A percentile compares a stretch with the other conserved stretches of the same genome.
phyloP scores from a whole-genome alignment of 352 stramenopile species.

The Globisporangium sylvaticum region DNA sequence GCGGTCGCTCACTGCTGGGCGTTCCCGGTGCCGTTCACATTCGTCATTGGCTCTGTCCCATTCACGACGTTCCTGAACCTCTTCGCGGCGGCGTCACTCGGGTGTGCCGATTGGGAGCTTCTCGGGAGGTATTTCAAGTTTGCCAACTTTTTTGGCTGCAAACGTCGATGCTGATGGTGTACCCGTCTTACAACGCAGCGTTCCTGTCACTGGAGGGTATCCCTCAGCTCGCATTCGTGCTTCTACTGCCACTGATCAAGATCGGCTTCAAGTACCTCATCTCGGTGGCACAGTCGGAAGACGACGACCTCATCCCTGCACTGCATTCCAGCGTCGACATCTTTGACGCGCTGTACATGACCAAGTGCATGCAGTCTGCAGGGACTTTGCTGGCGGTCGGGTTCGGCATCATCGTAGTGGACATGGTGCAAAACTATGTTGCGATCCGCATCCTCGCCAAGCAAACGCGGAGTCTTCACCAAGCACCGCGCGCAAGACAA shows the following conservation, averaged over 20 bases:
- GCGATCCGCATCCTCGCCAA: neutral
- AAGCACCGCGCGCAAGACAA: neutral
- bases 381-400: neutral
- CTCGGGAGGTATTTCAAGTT: neutral
- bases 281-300: neutral
- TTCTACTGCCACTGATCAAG: conserved; percentile 2
- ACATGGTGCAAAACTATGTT: neutral
- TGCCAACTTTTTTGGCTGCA: neutral
- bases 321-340: neutral
- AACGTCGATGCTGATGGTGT: neutral
- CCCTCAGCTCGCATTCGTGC: conserved; percentile 3
- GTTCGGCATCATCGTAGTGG: neutral
- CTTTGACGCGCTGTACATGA: conserved; percentile 2
- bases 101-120: neutral
- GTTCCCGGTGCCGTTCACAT: neutral
- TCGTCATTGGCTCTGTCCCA: neutral
- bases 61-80: neutral
- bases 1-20: neutral
- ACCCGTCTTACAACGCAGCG: neutral
- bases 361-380: neutral
- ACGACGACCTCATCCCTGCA: neutral
- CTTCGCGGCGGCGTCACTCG: neutral
- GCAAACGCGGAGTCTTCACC: neutral
- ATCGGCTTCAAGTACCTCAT: neutral
- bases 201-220: neutral